phyloP scores from a whole-genome alignment of 441 rosid species.

The Croton setiger region DNA sequence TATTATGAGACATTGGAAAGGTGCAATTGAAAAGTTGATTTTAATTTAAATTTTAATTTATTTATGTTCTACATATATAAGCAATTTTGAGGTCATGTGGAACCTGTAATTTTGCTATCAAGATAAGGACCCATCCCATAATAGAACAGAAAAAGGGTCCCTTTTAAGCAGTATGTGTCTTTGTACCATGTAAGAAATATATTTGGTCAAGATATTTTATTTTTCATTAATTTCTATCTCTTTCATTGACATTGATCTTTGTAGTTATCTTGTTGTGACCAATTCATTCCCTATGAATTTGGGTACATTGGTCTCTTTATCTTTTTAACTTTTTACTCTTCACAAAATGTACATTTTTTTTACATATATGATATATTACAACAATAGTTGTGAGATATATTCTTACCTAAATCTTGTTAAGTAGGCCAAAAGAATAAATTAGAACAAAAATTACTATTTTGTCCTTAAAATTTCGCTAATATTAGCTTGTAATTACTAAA shows the following conservation, averaged over 20 bases:
- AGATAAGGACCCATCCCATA: constrained; percentile 5
- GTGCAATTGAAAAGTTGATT: background rate
- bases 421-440: no score
- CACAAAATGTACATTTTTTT: no score
- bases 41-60: no score
- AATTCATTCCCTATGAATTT: background rate
- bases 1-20: constrained; percentile 1
- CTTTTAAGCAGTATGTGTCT: background rate
- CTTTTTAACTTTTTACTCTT: background rate
- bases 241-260: background rate
- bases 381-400: no score
- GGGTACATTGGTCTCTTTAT: background rate
- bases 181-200: background rate
- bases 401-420: no score
- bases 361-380: no score
- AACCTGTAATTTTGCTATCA: constrained; percentile 14
- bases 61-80: background rate
- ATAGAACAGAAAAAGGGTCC: background rate
- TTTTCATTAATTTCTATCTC: background rate
- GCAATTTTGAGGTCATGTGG: background rate
- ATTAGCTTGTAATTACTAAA: no score
- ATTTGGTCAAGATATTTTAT: background rate
- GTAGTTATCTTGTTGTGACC: background rate
- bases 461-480: no score
- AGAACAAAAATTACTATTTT: no score